Evolutionary conservation across 2,329 filamentous ascomycete species (phyloP).

Genomic region (Alternaria triticimaculans): DNA sequence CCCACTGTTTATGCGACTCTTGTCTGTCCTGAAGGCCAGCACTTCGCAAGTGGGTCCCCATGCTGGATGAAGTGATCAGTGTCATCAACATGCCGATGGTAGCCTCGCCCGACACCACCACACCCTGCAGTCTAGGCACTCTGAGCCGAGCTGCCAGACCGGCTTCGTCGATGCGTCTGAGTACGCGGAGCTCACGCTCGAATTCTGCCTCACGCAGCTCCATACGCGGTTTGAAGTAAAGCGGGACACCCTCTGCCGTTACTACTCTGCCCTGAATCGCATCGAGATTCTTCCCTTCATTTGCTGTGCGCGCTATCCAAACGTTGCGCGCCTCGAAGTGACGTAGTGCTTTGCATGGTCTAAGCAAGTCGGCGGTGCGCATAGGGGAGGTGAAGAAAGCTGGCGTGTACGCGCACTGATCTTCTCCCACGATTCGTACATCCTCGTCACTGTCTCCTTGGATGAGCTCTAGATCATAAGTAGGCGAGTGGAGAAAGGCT

Average conservation of each 20-base stretch:
- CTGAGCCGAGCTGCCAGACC: background rate
- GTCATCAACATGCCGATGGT: constrained; percentile 9
- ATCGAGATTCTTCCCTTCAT: background rate
- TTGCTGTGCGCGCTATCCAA: background rate
- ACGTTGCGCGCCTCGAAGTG: background rate
- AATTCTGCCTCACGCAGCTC: constrained; percentile 7
- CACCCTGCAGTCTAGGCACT: constrained; percentile 5
- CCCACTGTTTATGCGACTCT: constrained; percentile 6
- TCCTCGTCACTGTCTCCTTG: background rate
- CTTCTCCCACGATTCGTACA: background rate
- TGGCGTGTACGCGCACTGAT: constrained; percentile 3
- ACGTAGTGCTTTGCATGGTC: background rate
- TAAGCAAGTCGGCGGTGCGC: background rate
- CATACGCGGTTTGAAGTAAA: constrained; percentile 14
- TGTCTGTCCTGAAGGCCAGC: background rate
- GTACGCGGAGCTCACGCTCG: constrained; percentile 5
- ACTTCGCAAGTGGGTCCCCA: constrained; percentile 2
- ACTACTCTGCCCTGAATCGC: constrained; percentile 2
- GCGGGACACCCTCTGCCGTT: background rate
- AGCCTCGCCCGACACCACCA: constrained; percentile 5
- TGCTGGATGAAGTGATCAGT: constrained; percentile 1
- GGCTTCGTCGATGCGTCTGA: background rate
- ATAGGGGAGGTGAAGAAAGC: constrained; percentile 1
- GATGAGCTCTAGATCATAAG: constrained; percentile 6
- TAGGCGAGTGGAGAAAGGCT: constrained; percentile 5